Evolutionary conservation across 495 filamentous ascomycete genomes (phyloP), one percentile per base, ranked within the genome.

Genomic region (Annulohypoxylon bovei): DNA sequence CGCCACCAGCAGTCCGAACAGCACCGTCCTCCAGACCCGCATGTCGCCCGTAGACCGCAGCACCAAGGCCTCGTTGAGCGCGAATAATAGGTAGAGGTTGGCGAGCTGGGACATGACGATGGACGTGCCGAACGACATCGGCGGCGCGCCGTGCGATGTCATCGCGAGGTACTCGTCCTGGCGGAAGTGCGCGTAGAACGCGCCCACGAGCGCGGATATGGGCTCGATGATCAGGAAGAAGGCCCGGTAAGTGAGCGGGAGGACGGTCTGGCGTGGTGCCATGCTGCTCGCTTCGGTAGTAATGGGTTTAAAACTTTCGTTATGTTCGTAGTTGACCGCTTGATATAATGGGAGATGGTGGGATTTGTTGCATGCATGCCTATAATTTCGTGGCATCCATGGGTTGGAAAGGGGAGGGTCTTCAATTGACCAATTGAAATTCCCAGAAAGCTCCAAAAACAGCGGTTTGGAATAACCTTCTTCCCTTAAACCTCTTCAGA

Each of bases 181-280:
- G 18, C 76, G 76, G 73, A 86, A 83, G 73, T 86, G 79, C 27
- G 89, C 87, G 75, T 82, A 87, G 79, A 83, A 87, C n/a, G 90
- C 89, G 33, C 90, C 90, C 1, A 84, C 74, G 27, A 91, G 79
- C n/a, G 90, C 87, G 12, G 85, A 85, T 49, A 90, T 54, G 0
- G 90, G 90, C 73, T 92, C 90, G 75, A 92, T 81, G 68, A 84
- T 79, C 30, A 91, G 86, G 81, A 91, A 92, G 77, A 90, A 89
- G 65, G 85, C 53, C 8, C 81, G 80, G 78, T 92, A 92, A 47
- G 75, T 27, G 7, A 81, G 70, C 0, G 86, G 84, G n/a, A 86
- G 76, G 5, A 72, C 56, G 2, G 75, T 67, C 32, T 71, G 61
- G 22, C 75, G 72, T 20, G 72, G 75, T n/a, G 72, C 72, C 75